Percentiles rank a stretch among this genome's conserved stretches.
These are phyloP conservation scores for Cyberlindnera lachancei DNA, from an alignment of 805 yeast species.

Conservation along the genomic window DNA sequence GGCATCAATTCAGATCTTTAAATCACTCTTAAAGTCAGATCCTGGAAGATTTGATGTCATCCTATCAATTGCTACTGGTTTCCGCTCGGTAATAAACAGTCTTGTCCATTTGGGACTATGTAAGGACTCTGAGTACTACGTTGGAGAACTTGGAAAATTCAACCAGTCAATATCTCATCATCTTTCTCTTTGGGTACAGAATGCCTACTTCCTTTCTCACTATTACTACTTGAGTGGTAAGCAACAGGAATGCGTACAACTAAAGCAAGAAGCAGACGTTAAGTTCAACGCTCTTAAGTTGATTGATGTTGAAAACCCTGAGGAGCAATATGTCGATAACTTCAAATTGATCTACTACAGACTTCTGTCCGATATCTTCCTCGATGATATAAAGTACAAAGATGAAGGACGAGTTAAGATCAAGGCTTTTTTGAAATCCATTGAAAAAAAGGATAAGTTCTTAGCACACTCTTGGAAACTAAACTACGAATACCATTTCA, in stretches of 20 bases:
- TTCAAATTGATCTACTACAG: conserved; percentile 17
- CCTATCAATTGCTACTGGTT: conserved; percentile 28
- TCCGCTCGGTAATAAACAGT: conserved; percentile 31
- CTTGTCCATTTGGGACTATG: conserved; percentile 45
- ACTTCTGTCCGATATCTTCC: conserved; percentile 15
- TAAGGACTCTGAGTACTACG: conserved; percentile 50
- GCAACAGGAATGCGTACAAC: conserved; percentile 2
- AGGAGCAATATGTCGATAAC: conserved; percentile 14
- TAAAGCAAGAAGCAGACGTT: conserved; percentile 10
- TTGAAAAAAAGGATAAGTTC: conserved; percentile 16
- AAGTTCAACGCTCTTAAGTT: conserved; percentile 11
- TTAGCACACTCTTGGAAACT: conserved; percentile 15
- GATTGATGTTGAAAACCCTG: conserved; percentile 2
- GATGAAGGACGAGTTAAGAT: conserved; percentile 8
- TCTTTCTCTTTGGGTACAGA: conserved; percentile 9
- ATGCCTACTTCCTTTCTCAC: conserved; percentile 17
- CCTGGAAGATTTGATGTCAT: conserved; percentile 26
- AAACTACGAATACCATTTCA: conserved; percentile 18
- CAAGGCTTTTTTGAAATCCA: conserved; percentile 9
- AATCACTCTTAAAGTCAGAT: conserved; percentile 42
- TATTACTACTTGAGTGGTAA: conserved; percentile 15
- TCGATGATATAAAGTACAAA: conserved; percentile 1
- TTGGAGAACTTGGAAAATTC: conserved; percentile 35
- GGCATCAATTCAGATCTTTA: conserved; percentile 42
- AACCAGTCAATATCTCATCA: conserved; percentile 12